These are phyloP conservation scores for Cryptosporidium bovis DNA, from an alignment of 169 alveolate genomes.

Conservation along the genomic window DNA sequence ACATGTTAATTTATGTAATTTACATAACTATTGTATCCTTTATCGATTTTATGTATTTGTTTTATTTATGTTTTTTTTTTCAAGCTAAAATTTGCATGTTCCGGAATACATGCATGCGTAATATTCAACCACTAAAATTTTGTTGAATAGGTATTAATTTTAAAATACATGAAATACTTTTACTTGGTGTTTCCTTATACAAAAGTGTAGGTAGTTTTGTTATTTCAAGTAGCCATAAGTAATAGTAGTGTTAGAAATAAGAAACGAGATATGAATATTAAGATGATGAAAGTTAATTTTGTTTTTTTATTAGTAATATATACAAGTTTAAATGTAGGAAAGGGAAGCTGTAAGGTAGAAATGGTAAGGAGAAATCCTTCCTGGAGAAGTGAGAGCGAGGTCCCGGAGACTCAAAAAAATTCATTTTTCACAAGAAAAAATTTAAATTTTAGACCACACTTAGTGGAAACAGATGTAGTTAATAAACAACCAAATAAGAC, in stretches of 20 bases:
- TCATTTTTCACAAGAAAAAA: constrained; percentile 1
- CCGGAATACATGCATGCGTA: neutral
- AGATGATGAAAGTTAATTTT: neutral
- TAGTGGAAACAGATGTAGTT: neutral
- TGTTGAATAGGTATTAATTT: too few relatives aligned
- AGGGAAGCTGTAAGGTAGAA: constrained; percentile 16
- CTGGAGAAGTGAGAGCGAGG: neutral
- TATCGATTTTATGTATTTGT: too few relatives aligned
- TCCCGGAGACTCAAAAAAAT: neutral
- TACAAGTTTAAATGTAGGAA: neutral
- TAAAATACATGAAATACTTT: too few relatives aligned
- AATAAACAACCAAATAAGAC: constrained; percentile 6
- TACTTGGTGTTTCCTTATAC: too few relatives aligned
- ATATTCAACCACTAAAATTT: neutral
- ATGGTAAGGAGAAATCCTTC: neutral
- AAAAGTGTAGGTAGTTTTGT: too few relatives aligned
- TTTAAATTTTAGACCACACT: neutral
- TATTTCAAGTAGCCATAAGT: too few relatives aligned
- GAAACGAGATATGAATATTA: neutral
- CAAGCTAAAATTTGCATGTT: too few relatives aligned
- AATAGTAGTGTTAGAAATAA: too few relatives aligned
- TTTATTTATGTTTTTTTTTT: too few relatives aligned
- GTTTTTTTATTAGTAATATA: neutral
- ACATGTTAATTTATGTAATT: too few relatives aligned
- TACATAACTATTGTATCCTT: too few relatives aligned